Evolutionary conservation across 257 asterid genomes (phyloP).

Genomic region (Solanum medicagineum): DNA sequence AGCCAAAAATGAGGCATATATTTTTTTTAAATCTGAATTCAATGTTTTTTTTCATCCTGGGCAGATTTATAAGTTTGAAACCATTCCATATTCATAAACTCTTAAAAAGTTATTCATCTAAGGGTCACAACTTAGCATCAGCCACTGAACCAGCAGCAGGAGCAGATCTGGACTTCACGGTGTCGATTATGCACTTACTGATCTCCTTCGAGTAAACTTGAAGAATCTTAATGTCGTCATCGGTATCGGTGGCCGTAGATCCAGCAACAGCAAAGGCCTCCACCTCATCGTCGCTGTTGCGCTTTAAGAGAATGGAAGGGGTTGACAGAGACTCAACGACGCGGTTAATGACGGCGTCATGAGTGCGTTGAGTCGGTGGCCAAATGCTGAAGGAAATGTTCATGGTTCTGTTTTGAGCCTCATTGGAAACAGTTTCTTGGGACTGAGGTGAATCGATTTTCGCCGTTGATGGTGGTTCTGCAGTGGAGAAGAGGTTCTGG

Average conservation of each 20-base stretch:
- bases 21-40: too few relatives aligned
- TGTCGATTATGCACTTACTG: slow-evolving; percentile 67
- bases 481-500: neutral
- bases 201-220: slow-evolving; percentile 84
- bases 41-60: neutral
- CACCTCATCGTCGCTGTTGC: slow-evolving; percentile 81
- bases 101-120: neutral
- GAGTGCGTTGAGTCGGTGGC: slow-evolving; percentile 86
- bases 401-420: slow-evolving; percentile 6
- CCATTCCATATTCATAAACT: neutral
- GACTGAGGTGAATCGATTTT: slow-evolving; percentile 7
- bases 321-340: slow-evolving; percentile 64
- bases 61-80: neutral
- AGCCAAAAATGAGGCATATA: too few relatives aligned
- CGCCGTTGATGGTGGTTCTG: slow-evolving; percentile 12
- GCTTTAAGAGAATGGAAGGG: slow-evolving; percentile 65
- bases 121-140: slow-evolving; percentile 2
- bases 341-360: slow-evolving; percentile 72
- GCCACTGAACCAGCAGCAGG: slow-evolving; percentile 2
- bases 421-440: neutral
- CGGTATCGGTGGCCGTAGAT: slow-evolving; percentile 22
- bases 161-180: slow-evolving; percentile 71
- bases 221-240: slow-evolving; percentile 70
- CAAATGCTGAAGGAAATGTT: slow-evolving; percentile 60
- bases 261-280: slow-evolving; percentile 57